Percentiles rank a stretch among this genome's conserved stretches.
These are phyloP conservation scores for Periconia sp. DNA, from an alignment of 2,329 filamentous ascomycete species.

Conservation along the genomic window DNA sequence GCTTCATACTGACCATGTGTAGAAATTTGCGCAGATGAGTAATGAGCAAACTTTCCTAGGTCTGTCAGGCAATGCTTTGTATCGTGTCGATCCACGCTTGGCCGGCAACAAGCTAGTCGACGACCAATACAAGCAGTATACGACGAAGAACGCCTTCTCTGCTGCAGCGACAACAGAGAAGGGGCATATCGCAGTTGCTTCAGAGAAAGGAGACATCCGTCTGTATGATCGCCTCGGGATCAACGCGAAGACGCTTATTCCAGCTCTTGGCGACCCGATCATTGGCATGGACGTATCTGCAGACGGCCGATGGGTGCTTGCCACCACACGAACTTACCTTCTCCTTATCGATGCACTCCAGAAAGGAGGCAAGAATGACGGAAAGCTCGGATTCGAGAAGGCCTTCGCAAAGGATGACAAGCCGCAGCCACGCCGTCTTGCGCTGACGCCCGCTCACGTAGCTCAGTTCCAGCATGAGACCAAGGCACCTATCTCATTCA, in stretches of 20 bases:
- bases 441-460: conserved; percentile 87
- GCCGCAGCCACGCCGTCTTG: conserved; percentile 88
- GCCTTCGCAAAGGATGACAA: conserved; percentile 91
- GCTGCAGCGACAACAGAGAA: conserved; percentile 93
- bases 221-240: conserved; percentile 96
- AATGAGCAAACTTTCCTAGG: conserved; percentile 94
- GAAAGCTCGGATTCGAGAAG: conserved; percentile 97
- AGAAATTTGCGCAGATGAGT: conserved; percentile 98
- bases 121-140: conserved; percentile 91
- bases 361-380: conserved; percentile 92
- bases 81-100: conserved; percentile 89
- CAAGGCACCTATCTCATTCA: conserved; percentile 83
- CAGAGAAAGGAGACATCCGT: conserved; percentile 96
- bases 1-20: too few species aligned
- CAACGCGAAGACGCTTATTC: conserved; percentile 96
- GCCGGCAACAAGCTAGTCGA: conserved; percentile 92
- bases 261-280: conserved; percentile 92
- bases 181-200: conserved; percentile 94
- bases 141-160: conserved; percentile 96
- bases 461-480: conserved; percentile 98
- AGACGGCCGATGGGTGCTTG: conserved; percentile 93
- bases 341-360: conserved; percentile 91
- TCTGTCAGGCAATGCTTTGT: conserved; percentile 89
- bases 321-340: conserved; percentile 92
- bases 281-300: conserved; percentile 94